These are phyloP conservation scores for Fusarium brevicatenulatum DNA, from an alignment of 2,329 filamentous ascomycete genomes.

Conservation along the genomic window DNA sequence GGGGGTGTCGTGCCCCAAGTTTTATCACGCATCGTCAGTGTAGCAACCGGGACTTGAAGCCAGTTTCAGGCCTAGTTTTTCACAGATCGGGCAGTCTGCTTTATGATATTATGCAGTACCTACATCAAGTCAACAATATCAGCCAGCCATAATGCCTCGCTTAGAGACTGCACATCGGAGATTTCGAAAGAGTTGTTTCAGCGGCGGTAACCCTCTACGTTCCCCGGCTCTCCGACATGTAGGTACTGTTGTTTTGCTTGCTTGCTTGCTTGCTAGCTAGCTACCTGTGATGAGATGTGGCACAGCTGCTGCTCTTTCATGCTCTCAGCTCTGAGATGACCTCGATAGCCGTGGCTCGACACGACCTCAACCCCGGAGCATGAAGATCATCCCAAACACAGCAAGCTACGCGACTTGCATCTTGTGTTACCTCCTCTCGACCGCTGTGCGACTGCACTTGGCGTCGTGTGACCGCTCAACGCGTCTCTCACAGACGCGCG, in stretches of 20 bases:
- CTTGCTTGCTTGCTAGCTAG: neutral
- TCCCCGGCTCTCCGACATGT: conserved; percentile 26
- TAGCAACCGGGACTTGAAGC: conserved; percentile 31
- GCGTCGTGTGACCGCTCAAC: conserved; percentile 21
- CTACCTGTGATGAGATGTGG: conserved; percentile 5
- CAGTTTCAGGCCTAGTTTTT: conserved; percentile 32
- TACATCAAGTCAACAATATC: conserved; percentile 25
- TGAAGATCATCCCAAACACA: conserved; percentile 14
- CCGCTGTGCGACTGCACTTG: conserved; percentile 4
- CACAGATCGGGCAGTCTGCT: conserved; percentile 37
- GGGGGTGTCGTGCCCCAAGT: conserved; percentile 15
- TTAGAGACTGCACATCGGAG: conserved; percentile 43
- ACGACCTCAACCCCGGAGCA: conserved; percentile 21
- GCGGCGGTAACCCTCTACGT: conserved; percentile 10
- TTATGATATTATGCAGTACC: conserved; percentile 19
- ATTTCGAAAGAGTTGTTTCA: conserved; percentile 41
- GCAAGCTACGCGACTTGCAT: conserved; percentile 19
- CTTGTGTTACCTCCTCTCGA: conserved; percentile 22
- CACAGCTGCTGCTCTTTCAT: conserved; percentile 15
- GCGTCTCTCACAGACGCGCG: conserved; percentile 5
- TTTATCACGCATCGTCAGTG: conserved; percentile 36
- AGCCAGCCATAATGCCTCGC: conserved; percentile 34
- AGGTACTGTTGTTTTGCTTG: neutral
- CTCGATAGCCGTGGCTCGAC: conserved; percentile 17
- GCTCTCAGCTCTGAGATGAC: conserved; percentile 18